Evolutionary conservation across 768 basidiomycete species (phyloP), one percentile per base, ranked within the genome.

Genomic region (Rhodocollybia butyracea): DNA sequence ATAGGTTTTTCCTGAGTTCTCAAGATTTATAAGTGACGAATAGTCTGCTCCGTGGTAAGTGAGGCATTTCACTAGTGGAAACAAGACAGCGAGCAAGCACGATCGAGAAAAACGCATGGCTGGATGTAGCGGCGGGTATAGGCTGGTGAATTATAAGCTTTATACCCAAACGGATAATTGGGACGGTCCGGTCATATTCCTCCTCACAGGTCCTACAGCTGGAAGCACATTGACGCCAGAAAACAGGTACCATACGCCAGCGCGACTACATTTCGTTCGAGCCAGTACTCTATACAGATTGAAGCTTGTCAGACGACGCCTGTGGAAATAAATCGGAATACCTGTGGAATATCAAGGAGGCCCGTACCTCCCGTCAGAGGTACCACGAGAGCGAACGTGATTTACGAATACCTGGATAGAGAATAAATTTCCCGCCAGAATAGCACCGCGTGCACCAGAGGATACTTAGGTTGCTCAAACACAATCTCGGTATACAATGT

Each of bases 41-140:
- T 83, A 77, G 63, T 84, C 84, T 12, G 82, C 82, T 34, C 78
- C 82, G 32, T 72, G 74, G 65, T 76, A 83, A 12, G 70, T 72
- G 48, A 83, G 72, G 15, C 48, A 50, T 12, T 4, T 29, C 22
- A 24, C 34, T 10, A 50, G 27, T 12, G 48, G 48, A 2, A 47
- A 22, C 12, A 50, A 34, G 31, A 50, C 17, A 17, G 15, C 19
- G 3, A 50, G 22, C 1, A 50, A 36, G 21, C 22, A 36, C 4
- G 30, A 6, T 19, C 21, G 24, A 26, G 26, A 15, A 24, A 38
- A 38, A 27, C 21, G 48, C 48, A 50, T 50, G n/a, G 22, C 12
- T 41, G n/a, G n/a, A n/a, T 42, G 26, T 11, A 21, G 22, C 27
- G 12, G 22, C 41, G 7, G 21, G 10, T 11, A 43, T 15, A 7